A percentile compares a stretch with the other conserved stretches of the same genome.
Conservation (phyloP, 1,139 yeast species). For the Candida labiduridarum region DNA sequence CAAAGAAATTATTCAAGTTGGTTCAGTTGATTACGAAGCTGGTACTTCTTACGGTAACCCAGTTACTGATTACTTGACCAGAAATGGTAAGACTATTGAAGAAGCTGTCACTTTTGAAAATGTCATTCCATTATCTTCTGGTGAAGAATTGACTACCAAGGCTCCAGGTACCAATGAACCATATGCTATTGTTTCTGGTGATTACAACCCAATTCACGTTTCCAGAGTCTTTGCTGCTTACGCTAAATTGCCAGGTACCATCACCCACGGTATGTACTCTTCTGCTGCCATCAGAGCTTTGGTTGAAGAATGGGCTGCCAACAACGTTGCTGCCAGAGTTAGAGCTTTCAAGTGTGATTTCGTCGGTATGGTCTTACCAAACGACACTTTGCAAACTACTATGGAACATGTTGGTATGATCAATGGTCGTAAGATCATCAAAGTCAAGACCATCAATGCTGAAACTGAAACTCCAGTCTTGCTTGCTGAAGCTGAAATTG, state of each 20-base stretch:
- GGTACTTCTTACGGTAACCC: slow-evolving; percentile 97
- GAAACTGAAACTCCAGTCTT: slow-evolving; percentile 78
- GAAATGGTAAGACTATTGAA: slow-evolving; percentile 93
- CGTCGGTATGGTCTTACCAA: slow-evolving; percentile 97
- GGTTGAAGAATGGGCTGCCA: slow-evolving; percentile 99
- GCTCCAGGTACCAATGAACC: slow-evolving; percentile 92
- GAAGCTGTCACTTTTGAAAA: slow-evolving; percentile 91
- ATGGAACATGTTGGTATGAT: slow-evolving; percentile 98
- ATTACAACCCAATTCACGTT: slow-evolving; percentile 97
- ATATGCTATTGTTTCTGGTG: slow-evolving; percentile 97
- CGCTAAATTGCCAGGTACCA: slow-evolving; percentile 94
- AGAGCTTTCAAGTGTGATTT: slow-evolving; percentile 91
- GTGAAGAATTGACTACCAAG: slow-evolving; percentile 70
- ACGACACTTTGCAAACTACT: slow-evolving; percentile 83
- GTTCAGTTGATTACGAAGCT: slow-evolving; percentile 85
- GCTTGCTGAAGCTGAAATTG: slow-evolving; percentile 96
- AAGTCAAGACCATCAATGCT: slow-evolving; percentile 84
- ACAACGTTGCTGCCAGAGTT: slow-evolving; percentile 92
- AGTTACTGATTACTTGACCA: slow-evolving; percentile 86
- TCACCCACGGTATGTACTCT: slow-evolving; percentile 98
- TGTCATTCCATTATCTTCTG: slow-evolving; percentile 83
- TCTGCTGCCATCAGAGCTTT: slow-evolving; percentile 93
- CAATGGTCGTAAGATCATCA: slow-evolving; percentile 96
- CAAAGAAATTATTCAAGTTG: slow-evolving; percentile 87
- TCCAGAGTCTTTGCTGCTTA: slow-evolving; percentile 92